Base-by-base conservation (phyloP, 1,284 basidiomycete genomes). In the Puccinia horiana region DNA sequence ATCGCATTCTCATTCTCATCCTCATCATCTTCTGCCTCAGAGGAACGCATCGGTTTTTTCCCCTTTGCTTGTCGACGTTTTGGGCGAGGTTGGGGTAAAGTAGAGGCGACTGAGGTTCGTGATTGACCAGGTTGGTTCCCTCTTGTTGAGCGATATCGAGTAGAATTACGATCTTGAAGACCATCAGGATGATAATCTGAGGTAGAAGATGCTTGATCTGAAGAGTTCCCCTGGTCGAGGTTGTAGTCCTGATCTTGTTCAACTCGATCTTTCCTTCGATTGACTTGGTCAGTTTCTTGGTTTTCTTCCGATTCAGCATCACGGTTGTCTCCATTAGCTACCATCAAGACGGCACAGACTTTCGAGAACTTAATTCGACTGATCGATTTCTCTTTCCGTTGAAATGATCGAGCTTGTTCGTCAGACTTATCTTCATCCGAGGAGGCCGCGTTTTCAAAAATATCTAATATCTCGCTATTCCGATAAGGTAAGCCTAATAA, bases 261-360 rank as follows among this genome's bases (percentile, higher is more conserved):
- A 1, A 54, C 52, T 35, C 37, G 47, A 29, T 54, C 49, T n/a
- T 11, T 52, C 54, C 37, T 54, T 52, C 70, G 47, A 37, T 35
- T 37, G 9, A 65, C 76, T 77, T 65, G 23, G n/a, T 54, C 76
- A 52, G 44, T 54, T 47, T 23, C 47, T 49, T 26, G 35, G 35
- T 63, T 58, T 29, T 76, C 61, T 9, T 61, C 75, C 0, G 26
- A 63, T n/a, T 54, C 75, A 1, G 49, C 35, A 16, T 29, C 16
- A 49, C 54, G n/a, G 0, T 32, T 18, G 63, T 42, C 29, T 23
- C 47, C 47, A 67, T 63, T 47, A 11, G 35, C 49, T 8, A 54
- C 32, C 76, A 79, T 79, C 61, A 79, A 79, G 37, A 54, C 76
- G 37, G 76, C 76, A 56, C 76, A 79, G 23, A 79, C 76, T 54